phyloP scores from a whole-genome alignment of 495 filamentous ascomycete species.

The Peziza echinospora region DNA sequence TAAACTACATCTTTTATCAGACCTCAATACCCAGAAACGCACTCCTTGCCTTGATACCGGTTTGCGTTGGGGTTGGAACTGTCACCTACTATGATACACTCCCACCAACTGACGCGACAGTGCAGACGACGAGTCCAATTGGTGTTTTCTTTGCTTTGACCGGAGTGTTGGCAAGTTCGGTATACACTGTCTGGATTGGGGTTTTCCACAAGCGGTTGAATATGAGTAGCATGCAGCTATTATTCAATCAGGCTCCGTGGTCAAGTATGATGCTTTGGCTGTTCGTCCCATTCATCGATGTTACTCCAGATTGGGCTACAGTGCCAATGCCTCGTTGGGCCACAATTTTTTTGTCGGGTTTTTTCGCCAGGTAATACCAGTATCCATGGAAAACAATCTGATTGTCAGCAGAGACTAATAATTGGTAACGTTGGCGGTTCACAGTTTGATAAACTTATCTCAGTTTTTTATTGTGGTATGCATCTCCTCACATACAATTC shows the following conservation, averaged over 20 bases:
- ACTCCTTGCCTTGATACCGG: constrained; percentile 35
- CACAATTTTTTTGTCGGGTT: constrained; percentile 35
- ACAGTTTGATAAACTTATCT: constrained; percentile 47
- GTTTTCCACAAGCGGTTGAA: constrained; percentile 43
- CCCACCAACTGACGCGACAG: constrained; percentile 24
- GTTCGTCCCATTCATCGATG: constrained; percentile 43
- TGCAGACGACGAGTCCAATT: constrained; percentile 30
- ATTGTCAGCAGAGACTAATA: too few species aligned
- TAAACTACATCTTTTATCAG: constrained; percentile 45
- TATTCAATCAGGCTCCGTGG: constrained; percentile 49
- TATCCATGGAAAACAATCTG: too few species aligned
- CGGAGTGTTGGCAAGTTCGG: constrained; percentile 40
- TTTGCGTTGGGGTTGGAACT: constrained; percentile 44
- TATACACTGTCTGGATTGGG: constrained; percentile 51
- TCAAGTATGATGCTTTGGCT: constrained; percentile 41
- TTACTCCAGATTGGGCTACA: constrained; percentile 31
- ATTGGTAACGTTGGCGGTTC: too few species aligned
- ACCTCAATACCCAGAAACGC: constrained; percentile 34
- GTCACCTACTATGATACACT: constrained; percentile 52
- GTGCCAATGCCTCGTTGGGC: constrained; percentile 30
- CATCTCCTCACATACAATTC: background rate
- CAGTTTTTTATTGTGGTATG: constrained; percentile 56
- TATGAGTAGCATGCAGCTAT: constrained; percentile 48
- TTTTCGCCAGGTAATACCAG: too few species aligned
- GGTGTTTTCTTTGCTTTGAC: constrained; percentile 43